Evolutionary conservation across 2,329 filamentous ascomycete genomes (phyloP).

Genomic region (Penicillium sp.): DNA sequence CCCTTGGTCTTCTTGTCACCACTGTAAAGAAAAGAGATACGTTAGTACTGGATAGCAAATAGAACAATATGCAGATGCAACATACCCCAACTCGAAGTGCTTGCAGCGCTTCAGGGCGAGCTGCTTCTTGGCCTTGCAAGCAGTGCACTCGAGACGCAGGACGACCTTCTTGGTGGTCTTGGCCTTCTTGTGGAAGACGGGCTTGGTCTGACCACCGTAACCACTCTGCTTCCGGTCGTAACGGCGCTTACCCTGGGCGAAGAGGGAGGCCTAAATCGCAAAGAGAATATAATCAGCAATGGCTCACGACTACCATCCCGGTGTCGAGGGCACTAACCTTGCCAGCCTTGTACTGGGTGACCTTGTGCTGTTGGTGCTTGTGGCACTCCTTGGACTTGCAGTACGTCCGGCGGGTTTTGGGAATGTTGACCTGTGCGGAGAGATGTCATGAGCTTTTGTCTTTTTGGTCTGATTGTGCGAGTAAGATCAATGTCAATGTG

Average conservation of each 20-base stretch:
- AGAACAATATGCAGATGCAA: slow-evolving; percentile 29
- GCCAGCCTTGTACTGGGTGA: slow-evolving; percentile 95
- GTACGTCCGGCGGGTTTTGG: slow-evolving; percentile 96
- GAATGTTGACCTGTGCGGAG: slow-evolving; percentile 80
- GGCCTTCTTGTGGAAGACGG: slow-evolving; percentile 99
- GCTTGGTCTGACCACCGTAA: slow-evolving; percentile 99
- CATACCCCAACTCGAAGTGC: slow-evolving; percentile 99
- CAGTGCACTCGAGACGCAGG: slow-evolving; percentile 93
- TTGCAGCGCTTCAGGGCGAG: slow-evolving; percentile 99
- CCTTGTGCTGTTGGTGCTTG: slow-evolving; percentile 90
- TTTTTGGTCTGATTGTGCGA: background rate
- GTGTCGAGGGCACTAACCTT: slow-evolving; percentile 60
- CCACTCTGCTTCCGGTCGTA: slow-evolving; percentile 99
- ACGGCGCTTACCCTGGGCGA: slow-evolving; percentile 99
- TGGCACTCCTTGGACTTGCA: slow-evolving; percentile 95
- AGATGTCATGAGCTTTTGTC: slow-evolving; percentile 29
- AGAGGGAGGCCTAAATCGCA: slow-evolving; percentile 70
- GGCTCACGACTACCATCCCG: slow-evolving; percentile 20
- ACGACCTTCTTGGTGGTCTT: slow-evolving; percentile 99
- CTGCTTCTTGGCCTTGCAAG: slow-evolving; percentile 98
- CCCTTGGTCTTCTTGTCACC: slow-evolving; percentile 99
- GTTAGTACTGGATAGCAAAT: slow-evolving; percentile 43
- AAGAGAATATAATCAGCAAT: slow-evolving; percentile 27
- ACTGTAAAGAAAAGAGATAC: slow-evolving; percentile 54
- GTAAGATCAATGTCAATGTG: slow-evolving; percentile 9